Evolutionary conservation across 148 eudicot genomes (phyloP), one percentile per base, ranked within the genome.

Genomic region (Camellia japonica): DNA sequence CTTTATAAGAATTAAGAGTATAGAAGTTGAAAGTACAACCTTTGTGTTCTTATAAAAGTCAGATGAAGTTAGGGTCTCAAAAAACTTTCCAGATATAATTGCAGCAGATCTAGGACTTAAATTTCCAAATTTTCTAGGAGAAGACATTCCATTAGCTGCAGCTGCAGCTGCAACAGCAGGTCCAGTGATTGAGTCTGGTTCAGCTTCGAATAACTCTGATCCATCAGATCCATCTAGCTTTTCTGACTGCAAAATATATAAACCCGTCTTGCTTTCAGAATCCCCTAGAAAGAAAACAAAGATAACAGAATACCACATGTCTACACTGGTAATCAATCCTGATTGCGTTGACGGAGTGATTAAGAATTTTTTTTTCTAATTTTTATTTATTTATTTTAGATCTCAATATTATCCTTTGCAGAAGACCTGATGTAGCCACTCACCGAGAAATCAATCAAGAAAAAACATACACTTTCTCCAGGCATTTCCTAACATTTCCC

Each of bases 41-140:
- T 86, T 95, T 58, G 96, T 90, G 79, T 87, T 89, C 87, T 92
- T 95, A 75, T 95, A 95, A 70, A 91, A 88, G 70, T 95, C 91
- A 9, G 98, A 95, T 61, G 93, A 87, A 55, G 98, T 95, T 74
- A 95, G 93, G 9, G 90, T 83, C 67, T 92, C 96, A 56, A 95
- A 93, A 86, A 91, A 95, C 83, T 91, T 88, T 73, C 97, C 98
- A 67, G 93, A 85, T 55, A 87, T 93, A 68, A 90, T 88, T 58
- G 94, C 91, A 38, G 93, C 95, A 66, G 97, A 87, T 74, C 88
- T 85, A 7, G 97, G 96, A 80, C 97, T 90, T 75, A 87, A 64
- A 84, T 82, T 87, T 80, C 85, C 91, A 75, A 79, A 78, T 80
- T 86, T 89, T 72, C 81, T 55, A 52, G 90, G 84, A 59, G 85